A percentile compares a stretch with the other conserved stretches of the same genome.
phyloP scores from a whole-genome alignment of 148 eudicot genomes.

The Silene latifolia region DNA sequence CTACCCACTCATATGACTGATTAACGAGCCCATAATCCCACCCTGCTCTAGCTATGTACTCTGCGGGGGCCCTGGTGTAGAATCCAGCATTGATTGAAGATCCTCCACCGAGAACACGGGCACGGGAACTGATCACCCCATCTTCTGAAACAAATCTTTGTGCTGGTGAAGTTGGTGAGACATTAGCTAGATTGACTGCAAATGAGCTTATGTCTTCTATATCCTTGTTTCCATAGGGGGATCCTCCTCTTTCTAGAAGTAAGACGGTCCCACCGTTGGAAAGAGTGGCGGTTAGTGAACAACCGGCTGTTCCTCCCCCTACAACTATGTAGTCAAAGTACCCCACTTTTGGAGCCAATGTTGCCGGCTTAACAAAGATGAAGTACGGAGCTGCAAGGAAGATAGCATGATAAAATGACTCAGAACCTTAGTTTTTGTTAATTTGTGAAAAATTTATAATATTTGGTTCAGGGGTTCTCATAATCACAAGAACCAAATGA shows the following conservation, averaged over 20 bases:
- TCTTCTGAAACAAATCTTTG: conserved; percentile 75
- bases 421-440: not conserved
- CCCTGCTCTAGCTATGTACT: conserved; percentile 57
- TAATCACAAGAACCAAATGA: conserved; percentile 24
- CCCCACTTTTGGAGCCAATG: not conserved
- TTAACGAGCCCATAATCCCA: conserved; percentile 77
- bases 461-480: not conserved
- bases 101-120: conserved; percentile 84
- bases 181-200: conserved; percentile 63
- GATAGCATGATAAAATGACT: not conserved
- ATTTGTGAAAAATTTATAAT: not conserved
- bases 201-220: conserved; percentile 63
- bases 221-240: conserved; percentile 64
- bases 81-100: conserved; percentile 89
- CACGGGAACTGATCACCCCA: conserved; percentile 81
- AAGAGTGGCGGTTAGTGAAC: conserved; percentile 78
- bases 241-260: conserved; percentile 83
- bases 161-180: conserved; percentile 63
- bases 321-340: conserved; percentile 67
- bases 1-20: conserved; percentile 82
- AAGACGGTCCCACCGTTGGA: conserved; percentile 64
- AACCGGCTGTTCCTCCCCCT: conserved; percentile 96
- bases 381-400: not conserved
- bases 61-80: conserved; percentile 77
- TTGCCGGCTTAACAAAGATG: not conserved